Evolutionary conservation across 2,329 filamentous ascomycete species (phyloP).

Genomic region (Pezicula radicicola): DNA sequence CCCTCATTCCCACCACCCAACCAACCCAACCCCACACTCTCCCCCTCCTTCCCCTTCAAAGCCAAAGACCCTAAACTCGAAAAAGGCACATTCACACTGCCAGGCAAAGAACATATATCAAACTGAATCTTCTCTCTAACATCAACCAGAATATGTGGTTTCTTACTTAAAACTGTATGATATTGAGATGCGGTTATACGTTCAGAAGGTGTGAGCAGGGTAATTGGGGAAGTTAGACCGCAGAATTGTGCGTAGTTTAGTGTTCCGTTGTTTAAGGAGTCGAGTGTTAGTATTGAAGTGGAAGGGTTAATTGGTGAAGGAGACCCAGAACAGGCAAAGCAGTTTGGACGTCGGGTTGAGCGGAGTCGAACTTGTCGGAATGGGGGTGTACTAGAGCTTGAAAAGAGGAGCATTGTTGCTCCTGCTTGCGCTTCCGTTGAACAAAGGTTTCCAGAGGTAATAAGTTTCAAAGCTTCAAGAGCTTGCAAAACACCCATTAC

Average conservation of each 20-base stretch:
- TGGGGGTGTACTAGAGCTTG: conserved; percentile 45
- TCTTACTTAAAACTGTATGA: conserved; percentile 31
- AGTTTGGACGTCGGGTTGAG: conserved; percentile 58
- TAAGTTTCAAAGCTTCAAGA: conserved; percentile 81
- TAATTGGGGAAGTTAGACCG: conserved; percentile 55
- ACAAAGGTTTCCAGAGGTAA: conserved; percentile 41
- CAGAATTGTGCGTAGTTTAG: conserved; percentile 88
- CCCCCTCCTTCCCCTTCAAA: conserved; percentile 18
- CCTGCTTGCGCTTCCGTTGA: conserved; percentile 14
- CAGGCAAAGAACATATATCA: conserved; percentile 71
- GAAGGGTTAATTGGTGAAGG: conserved; percentile 39
- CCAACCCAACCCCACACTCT: conserved; percentile 6
- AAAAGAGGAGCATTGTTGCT: conserved; percentile 43
- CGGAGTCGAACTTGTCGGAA: conserved; percentile 79
- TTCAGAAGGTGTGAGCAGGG: conserved; percentile 58
- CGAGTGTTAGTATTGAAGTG: conserved; percentile 53
- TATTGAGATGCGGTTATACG: conserved; percentile 63
- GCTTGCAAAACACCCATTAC: conserved; percentile 92
- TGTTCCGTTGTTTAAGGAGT: conserved; percentile 59
- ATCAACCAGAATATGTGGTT: conserved; percentile 66
- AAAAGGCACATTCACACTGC: conserved; percentile 73
- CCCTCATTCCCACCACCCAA: conserved; percentile 14
- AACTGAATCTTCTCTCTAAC: conserved; percentile 85
- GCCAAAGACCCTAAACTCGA: conserved; percentile 43
- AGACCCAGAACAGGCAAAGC: conserved; percentile 69